Conservation (phyloP, 1,284 basidiomycete genomes). For the Apiotrichum gracile region DNA sequence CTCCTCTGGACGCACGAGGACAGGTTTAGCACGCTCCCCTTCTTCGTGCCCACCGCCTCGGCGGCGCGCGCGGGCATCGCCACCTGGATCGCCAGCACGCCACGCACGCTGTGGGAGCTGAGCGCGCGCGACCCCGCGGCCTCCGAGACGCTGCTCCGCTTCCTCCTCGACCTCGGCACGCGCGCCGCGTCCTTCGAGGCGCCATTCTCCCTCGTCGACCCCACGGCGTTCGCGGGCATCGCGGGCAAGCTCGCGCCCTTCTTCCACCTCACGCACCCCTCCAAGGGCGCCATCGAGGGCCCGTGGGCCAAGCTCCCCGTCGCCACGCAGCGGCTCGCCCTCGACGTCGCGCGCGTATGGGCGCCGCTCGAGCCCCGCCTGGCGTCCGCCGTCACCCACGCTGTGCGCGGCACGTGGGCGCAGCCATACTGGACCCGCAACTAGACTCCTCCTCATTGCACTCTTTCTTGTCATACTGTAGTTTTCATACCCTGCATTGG, state of each 20-base stretch:
- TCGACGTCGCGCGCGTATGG: conserved; percentile 51
- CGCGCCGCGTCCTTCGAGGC: conserved; percentile 14
- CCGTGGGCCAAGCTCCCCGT: conserved; percentile 63
- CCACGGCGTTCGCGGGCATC: conserved; percentile 46
- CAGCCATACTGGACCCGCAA: conserved; percentile 7
- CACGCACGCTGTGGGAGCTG: conserved; percentile 76
- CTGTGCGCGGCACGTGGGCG: conserved; percentile 9
- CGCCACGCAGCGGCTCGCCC: conserved; percentile 47
- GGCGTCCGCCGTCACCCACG: conserved; percentile 4
- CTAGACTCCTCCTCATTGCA: no score
- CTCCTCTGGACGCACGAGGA: conserved; percentile 57
- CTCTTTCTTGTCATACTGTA: not conserved
- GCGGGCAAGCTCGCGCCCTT: conserved; percentile 59
- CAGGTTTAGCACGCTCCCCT: conserved; percentile 32
- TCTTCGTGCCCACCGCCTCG: conserved; percentile 32
- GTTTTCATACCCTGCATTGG: conserved; percentile 6
- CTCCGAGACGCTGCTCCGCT: conserved; percentile 54
- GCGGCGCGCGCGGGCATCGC: conserved; percentile 17
- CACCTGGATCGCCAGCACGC: conserved; percentile 57
- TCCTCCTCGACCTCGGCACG: conserved; percentile 26
- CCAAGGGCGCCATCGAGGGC: conserved; percentile 62
- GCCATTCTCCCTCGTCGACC: conserved; percentile 48
- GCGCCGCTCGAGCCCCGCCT: conserved; percentile 18
- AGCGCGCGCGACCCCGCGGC: conserved; percentile 55
- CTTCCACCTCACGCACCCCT: conserved; percentile 66